Evolutionary conservation across 2,329 filamentous ascomycete species (phyloP).

Genomic region (Colletotrichum lentis): DNA sequence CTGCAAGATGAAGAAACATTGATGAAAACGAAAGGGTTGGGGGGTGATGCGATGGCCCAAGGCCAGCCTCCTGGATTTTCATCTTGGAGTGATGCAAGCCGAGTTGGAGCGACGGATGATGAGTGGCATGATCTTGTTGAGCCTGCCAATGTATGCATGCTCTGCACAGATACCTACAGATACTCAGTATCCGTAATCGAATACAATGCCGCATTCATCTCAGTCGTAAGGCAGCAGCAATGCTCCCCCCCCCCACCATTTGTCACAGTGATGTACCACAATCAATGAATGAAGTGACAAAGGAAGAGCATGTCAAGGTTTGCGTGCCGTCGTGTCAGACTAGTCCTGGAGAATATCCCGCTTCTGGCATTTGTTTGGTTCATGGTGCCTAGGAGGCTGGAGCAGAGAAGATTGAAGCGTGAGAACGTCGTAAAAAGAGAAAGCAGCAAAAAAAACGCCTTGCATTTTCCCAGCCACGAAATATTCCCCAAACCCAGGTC

Average conservation of each 20-base stretch:
- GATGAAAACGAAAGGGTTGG: not conserved
- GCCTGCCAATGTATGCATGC: no score
- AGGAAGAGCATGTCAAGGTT: not conserved
- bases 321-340: constrained; percentile 7
- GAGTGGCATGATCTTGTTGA: constrained; percentile 5
- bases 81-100: not conserved
- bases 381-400: not conserved
- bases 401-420: not conserved
- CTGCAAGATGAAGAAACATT: not conserved
- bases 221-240: constrained; percentile 1
- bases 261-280: not conserved
- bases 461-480: constrained; percentile 30
- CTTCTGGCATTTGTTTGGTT: constrained; percentile 27
- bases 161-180: not conserved
- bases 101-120: not conserved
- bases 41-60: not conserved
- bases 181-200: not conserved
- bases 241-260: not conserved
- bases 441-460: not conserved
- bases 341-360: not conserved
- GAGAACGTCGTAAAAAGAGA: not conserved
- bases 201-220: constrained; percentile 1
- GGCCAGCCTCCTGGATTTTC: constrained; percentile 18
- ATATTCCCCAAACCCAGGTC: constrained; percentile 34
- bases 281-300: not conserved